A percentile compares a stretch with the other conserved stretches of the same genome.
Conservation (phyloP, 345 rosid genomes). For the Gossypium raimondii region DNA sequence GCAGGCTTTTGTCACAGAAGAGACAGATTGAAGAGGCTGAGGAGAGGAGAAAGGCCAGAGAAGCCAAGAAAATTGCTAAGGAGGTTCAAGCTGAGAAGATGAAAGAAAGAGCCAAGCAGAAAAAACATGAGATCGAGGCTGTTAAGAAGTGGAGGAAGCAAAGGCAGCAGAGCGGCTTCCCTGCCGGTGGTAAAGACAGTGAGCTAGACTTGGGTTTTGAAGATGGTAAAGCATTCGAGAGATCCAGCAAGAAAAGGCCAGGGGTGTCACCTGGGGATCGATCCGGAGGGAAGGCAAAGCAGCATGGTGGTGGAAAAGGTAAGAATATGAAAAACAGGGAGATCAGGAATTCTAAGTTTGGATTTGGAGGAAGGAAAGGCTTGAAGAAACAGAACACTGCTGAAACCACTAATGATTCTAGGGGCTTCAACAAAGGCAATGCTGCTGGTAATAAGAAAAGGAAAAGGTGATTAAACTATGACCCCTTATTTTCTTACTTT, state of each 20-base stretch:
- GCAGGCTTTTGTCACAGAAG: slow-evolving; percentile 61
- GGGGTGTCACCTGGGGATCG: slow-evolving; percentile 53
- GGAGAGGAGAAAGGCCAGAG: slow-evolving; percentile 88
- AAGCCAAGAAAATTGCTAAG: slow-evolving; percentile 64
- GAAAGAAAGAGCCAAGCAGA: slow-evolving; percentile 70
- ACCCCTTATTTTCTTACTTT: not conserved
- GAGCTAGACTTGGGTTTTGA: slow-evolving; percentile 59
- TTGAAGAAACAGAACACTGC: slow-evolving; percentile 63
- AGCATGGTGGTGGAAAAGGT: slow-evolving; percentile 26
- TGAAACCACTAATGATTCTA: slow-evolving; percentile 42
- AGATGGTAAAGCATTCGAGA: slow-evolving; percentile 52
- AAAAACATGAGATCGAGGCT: slow-evolving; percentile 63
- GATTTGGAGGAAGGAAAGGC: slow-evolving; percentile 63
- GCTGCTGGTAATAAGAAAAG: slow-evolving; percentile 48
- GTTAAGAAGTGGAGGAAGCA: slow-evolving; percentile 89
- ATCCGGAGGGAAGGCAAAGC: slow-evolving; percentile 39
- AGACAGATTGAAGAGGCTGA: slow-evolving; percentile 73
- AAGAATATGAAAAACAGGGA: slow-evolving; percentile 37
- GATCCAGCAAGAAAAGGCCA: slow-evolving; percentile 59
- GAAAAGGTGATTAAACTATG: slow-evolving; percentile 36
- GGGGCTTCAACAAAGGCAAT: slow-evolving; percentile 32
- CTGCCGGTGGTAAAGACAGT: slow-evolving; percentile 41
- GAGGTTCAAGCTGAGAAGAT: slow-evolving; percentile 77
- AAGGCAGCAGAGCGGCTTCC: slow-evolving; percentile 78
- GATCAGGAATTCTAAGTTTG: slow-evolving; percentile 52